Evolutionary conservation across 108 stramenopile species (phyloP), one percentile per base, ranked within the genome.

Genomic region (Nitzschia putrida): DNA sequence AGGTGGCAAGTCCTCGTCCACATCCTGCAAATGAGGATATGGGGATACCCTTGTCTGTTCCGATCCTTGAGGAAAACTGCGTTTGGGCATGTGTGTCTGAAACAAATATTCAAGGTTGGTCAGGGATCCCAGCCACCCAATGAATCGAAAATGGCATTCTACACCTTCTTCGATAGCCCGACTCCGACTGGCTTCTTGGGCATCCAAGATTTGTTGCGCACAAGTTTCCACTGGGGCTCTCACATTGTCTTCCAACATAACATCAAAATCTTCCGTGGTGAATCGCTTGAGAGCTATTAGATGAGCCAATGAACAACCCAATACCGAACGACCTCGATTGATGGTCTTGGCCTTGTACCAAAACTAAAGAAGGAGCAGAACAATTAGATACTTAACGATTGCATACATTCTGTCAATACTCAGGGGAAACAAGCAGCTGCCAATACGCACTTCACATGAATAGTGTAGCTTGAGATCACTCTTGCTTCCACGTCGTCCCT

Each of bases 221-320:
- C 84, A 88, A 39, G 63, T 43, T 25, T 44, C 64, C 0, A 77
- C 41, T 44, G 77, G 76, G 11, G 78, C 80, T 47, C 92, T 67
- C 1, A 92, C 86, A 73, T 95, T 95, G 73, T 95, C 94, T 73
- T 95, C 94, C 53, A 95, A 61, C 42, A 95, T 87, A 41, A 95
- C 72, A 83, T 95, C 94, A 63, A 86, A 88, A 41, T 67, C 68
- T 53, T 80, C 77, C 18, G 41, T 50, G 7, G 86, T 77, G 26
- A 89, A 78, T 23, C 50, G 66, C 65, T 82, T 84, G 86, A 95
- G 84, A 14, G 94, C 94, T 20, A 81, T 83, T 63, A 95, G 73
- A 76, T 95, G 94, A 16, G 94, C 94, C 50, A 92, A 73, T 0
- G 85, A 63, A 66, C 94, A 95, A 25, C 77, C 94, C 54, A 95